These are phyloP conservation scores for Grigorovia yakushimaensis DNA, from an alignment of 805 yeast species.

Conservation along the genomic window DNA sequence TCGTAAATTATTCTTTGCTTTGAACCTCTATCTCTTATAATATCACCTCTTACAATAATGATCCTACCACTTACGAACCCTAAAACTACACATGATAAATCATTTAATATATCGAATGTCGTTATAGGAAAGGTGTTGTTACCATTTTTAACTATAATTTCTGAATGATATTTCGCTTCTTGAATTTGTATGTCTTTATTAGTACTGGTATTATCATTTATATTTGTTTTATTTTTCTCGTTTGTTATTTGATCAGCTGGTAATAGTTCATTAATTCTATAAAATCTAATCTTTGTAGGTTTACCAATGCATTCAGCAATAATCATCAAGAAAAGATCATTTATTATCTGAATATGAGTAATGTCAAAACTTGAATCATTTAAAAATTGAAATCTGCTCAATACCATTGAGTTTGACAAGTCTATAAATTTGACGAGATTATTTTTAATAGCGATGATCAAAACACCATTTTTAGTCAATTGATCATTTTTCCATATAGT, in stretches of 20 bases:
- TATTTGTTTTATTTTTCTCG: neutral
- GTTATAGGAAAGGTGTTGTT: slow-evolving; percentile 65
- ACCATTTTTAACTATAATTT: slow-evolving; percentile 57
- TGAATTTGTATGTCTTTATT: slow-evolving; percentile 2
- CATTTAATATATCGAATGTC: slow-evolving; percentile 17
- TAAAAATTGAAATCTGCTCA: slow-evolving; percentile 50
- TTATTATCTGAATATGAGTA: slow-evolving; percentile 43
- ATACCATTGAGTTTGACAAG: slow-evolving; percentile 34
- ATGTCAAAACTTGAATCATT: slow-evolving; percentile 51
- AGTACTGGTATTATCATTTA: too few species aligned
- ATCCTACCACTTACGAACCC: slow-evolving; percentile 55
- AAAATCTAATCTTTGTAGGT: slow-evolving; percentile 59
- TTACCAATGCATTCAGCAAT: slow-evolving; percentile 67
- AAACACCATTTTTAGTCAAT: slow-evolving; percentile 15
- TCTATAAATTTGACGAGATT: slow-evolving; percentile 50
- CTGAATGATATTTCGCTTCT: slow-evolving; percentile 39
- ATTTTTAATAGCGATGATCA: slow-evolving; percentile 51
- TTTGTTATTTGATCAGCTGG: neutral
- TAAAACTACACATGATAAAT: slow-evolving; percentile 20
- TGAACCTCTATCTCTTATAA: slow-evolving; percentile 80
- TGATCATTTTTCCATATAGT: slow-evolving; percentile 36
- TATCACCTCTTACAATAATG: slow-evolving; percentile 75
- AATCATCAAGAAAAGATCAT: slow-evolving; percentile 45
- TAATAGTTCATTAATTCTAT: slow-evolving; percentile 54
- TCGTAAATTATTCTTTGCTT: slow-evolving; percentile 75